Base-by-base conservation (phyloP, 371 early-diverging fungal genomes). In the Coemansia sp. region DNA sequence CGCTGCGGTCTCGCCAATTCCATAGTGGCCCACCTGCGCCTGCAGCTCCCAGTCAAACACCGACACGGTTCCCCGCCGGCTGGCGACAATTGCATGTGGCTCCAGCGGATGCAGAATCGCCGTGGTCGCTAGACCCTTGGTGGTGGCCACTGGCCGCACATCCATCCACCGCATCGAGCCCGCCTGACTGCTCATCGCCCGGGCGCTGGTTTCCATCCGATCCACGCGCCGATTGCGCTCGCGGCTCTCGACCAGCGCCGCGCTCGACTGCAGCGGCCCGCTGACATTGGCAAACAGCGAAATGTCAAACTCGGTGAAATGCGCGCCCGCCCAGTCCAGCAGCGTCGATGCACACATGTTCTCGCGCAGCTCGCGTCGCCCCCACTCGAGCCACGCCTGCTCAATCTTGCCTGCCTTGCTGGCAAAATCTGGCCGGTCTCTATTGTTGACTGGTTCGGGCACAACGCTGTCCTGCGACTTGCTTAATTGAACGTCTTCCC, bases 271-370 rank as follows among this genome's bases (percentile, higher is more conserved):
- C 60, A 76, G 34, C n/a, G 60, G 65, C 1, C 71, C 75, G 37
- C 60, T 75, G 55, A 74, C 58, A 36, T 60, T 71, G 47, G 75
- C 75, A 55, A 74, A 74, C 58, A 74, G 72, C 62, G 72, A 66
- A 29, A 74, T 74, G 55, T 78, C 80, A 18, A 78, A 69, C 58
- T 78, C 79, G 8, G 74, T 69, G 18, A 64, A 75, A 33, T 77
- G 63, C 43, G 79, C 79, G 5, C 79, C 79, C 0, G 69, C 80
- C 79, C 79, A 78, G 65, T 78, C 79, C 8, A 80, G 42, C 36
- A 76, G 48, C 37, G 66, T 52, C 51, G 79, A 78, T 37, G 36
- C 54, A 31, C 80, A 67, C 5, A 54, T 42, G 37, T 44, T 52
- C 29, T 64, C 55, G 31, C 62, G 67, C 60, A 78, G 69, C 67